A percentile compares a stretch with the other conserved stretches of the same genome.
These are phyloP conservation scores for Aureobasidium pullulans DNA, from an alignment of 2,329 filamentous ascomycete species.

Conservation along the genomic window DNA sequence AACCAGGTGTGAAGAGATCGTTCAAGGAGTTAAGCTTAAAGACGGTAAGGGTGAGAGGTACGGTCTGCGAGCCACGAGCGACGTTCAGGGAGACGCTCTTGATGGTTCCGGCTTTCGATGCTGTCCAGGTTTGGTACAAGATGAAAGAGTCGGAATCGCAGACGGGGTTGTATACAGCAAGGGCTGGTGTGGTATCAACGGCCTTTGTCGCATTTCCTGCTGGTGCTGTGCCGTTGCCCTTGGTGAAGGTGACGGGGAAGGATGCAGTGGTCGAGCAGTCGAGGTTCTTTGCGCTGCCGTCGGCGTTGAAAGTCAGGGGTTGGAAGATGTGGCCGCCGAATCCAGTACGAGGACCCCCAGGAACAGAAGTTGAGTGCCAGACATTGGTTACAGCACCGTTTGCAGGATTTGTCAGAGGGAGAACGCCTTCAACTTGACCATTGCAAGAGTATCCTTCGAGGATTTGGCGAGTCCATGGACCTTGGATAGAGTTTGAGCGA, in stretches of 20 bases:
- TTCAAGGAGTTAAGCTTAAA: conserved; percentile 20
- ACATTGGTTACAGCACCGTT: conserved; percentile 16
- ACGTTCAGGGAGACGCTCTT: conserved; percentile 19
- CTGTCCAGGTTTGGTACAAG: conserved; percentile 21
- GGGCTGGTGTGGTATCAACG: conserved; percentile 15
- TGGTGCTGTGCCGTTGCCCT: conserved; percentile 13
- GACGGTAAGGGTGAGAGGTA: conserved; percentile 18
- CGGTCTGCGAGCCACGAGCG: conserved; percentile 15
- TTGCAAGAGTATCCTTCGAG: conserved; percentile 20
- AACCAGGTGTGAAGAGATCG: conserved; percentile 18
- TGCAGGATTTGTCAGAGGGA: conserved; percentile 16
- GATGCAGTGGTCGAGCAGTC: conserved; percentile 17
- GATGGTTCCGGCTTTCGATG: conserved; percentile 17
- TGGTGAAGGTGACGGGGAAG: conserved; percentile 17
- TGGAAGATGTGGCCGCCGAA: conserved; percentile 22
- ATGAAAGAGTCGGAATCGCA: conserved; percentile 21
- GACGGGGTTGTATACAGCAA: conserved; percentile 19
- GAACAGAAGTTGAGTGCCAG: conserved; percentile 20
- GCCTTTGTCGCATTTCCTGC: conserved; percentile 15
- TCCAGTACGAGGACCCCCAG: conserved; percentile 19
- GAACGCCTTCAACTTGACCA: conserved; percentile 21
- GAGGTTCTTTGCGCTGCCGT: conserved; percentile 19
- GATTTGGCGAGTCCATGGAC: conserved; percentile 22
- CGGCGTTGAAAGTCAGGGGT: conserved; percentile 17
- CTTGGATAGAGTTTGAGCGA: conserved; percentile 17